phyloP scores from a whole-genome alignment of 1,284 basidiomycete genomes.

The Cutaneotrichosporon sp. region DNA sequence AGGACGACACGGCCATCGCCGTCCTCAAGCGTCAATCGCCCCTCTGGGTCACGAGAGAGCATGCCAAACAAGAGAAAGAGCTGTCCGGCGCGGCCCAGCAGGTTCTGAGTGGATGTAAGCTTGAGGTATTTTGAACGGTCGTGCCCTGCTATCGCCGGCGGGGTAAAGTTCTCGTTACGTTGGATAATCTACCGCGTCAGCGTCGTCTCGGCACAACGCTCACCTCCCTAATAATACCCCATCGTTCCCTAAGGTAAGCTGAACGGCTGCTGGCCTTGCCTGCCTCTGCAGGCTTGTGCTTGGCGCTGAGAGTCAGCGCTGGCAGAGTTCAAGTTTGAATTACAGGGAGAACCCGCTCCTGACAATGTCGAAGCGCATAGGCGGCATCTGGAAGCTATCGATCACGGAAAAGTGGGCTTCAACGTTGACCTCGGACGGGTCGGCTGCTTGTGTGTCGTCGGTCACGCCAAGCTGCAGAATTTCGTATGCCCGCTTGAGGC shows the following conservation, averaged over 20 bases:
- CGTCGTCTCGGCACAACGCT: background rate
- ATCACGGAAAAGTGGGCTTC: slow-evolving; percentile 78
- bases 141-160: slow-evolving; percentile 79
- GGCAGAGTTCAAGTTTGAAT: background rate
- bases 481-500: slow-evolving; percentile 76
- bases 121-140: slow-evolving; percentile 80
- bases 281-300: slow-evolving; percentile 58
- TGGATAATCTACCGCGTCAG: slow-evolving; percentile 56
- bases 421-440: slow-evolving; percentile 65
- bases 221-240: slow-evolving; percentile 79
- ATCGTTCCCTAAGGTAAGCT: slow-evolving; percentile 68
- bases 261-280: slow-evolving; percentile 75
- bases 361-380: slow-evolving; percentile 80
- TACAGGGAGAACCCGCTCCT: slow-evolving; percentile 47
- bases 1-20: slow-evolving; percentile 84
- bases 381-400: slow-evolving; percentile 90
- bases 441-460: slow-evolving; percentile 53
- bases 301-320: slow-evolving; percentile 43
- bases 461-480: slow-evolving; percentile 61
- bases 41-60: slow-evolving; percentile 83
- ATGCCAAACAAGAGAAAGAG: slow-evolving; percentile 92
- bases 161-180: slow-evolving; percentile 92
- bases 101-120: slow-evolving; percentile 93
- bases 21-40: slow-evolving; percentile 86
- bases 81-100: slow-evolving; percentile 83